Evolutionary conservation across 768 basidiomycete genomes (phyloP), one percentile per base, ranked within the genome.

Genomic region (Leccinum disarticulatum): DNA sequence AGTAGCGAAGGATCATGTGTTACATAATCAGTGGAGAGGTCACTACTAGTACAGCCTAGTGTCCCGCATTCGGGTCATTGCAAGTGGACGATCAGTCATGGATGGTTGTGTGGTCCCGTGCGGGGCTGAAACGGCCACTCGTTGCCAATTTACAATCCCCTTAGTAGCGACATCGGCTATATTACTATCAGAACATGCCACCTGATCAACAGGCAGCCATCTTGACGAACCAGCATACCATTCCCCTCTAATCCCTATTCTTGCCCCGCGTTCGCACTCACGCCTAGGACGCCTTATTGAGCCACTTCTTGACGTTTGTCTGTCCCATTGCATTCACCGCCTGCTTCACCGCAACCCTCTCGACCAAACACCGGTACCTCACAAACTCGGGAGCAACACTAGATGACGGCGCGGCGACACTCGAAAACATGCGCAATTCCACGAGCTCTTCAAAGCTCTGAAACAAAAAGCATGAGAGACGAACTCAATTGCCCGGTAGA

Each of bases 381-480:
- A 85, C 75, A 66, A 94, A 98, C 63, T 88, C 88, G 57, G 83
- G 85, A 6, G 83, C 79, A 10, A 84, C 71, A 28, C 74, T 81
- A 3, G 78, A 61, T 0, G 85, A 80, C 15, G 82, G 70, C 1
- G 83, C 77, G 2, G 77, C 78, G 3, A 80, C 75, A 17, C 81
- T 72, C 19, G 81, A 70, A 62, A 96, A 88, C 52, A 91, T 77
- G 19, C 76, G 80, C 1, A 79, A 73, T 1, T 77, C 72, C 14
- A 87, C 72, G 41, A 98, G 79, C 15, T 79, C 75, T 66, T 95
- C 90, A 67, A 91, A 97, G 10, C 87, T 87, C 95, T 97, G 61
- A 17, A 27, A 38, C 53, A 25, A 59, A 48, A 51, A 41, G 9
- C 6, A 27, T 54, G 43, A 63, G 59, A 36, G 52, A 52, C 55